Evolutionary conservation across 495 filamentous ascomycete species (phyloP), one percentile per base, ranked within the genome.

Genomic region (Aspergillus wentii): DNA sequence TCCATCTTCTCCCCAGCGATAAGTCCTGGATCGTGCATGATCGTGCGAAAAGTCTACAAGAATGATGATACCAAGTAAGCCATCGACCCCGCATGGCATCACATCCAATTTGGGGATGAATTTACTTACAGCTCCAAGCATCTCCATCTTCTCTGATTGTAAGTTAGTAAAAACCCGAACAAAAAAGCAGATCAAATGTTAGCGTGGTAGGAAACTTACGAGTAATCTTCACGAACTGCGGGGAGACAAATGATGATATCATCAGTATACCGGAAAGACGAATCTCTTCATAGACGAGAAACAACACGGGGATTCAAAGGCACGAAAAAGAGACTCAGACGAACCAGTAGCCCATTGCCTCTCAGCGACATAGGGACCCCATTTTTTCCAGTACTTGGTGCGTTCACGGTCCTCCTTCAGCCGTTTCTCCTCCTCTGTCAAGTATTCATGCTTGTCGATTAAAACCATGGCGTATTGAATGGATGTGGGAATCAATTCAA

Each of bases 1-100:
- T 36, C 91, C 91, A 56, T 97, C 91, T 52, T 97, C 91, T 41
- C 91, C 91, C 91, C 91, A 97, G 41, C 91, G 78, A 58, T 84
- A 97, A 31, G 86, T 75, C 55, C 91, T 75, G 29, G 86, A 90
- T 49, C 87, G 79, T 16, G 91, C 85, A 64, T 92, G 79, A 44
- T 95, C 91, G 63, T 96, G 88, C 7, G 87, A 78, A 59, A 97
- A 96, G 69, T 97, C 86, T 94, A 42, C 4, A 23, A 16, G 8
- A 33, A 35, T 46, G 5, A 38, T 32, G 33, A 44, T 25, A 17
- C 10, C 15, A 3, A 23, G 27, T 45, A 25, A 35, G 40, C 21
- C 16, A 15, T 42, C 11, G 30, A 26, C 30, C 30, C 34, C 39
- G 22, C 6, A 17, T n/a, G n/a, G n/a, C n/a, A n/a, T n/a, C n/a